Conservation (phyloP, 192 early-diverging fungal species). For the Radiomyces spectabilis region DNA sequence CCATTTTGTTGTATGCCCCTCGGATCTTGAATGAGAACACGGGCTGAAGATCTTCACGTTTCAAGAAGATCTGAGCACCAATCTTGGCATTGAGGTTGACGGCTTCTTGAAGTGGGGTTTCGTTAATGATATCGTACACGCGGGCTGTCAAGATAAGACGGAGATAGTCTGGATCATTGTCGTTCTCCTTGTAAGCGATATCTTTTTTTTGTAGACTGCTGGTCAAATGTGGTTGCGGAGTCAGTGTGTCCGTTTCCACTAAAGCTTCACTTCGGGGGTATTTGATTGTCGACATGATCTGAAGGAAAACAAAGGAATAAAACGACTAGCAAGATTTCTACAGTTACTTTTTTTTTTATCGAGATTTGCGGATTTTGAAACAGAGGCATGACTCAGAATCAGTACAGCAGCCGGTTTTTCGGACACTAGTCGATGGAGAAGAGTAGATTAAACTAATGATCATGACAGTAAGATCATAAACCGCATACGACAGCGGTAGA, state of each 20-base stretch:
- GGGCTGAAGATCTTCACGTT: slow-evolving; percentile 95
- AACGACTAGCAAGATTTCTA: too few relatives aligned
- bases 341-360: too few relatives aligned
- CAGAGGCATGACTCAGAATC: too few relatives aligned
- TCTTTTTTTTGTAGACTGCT: neutral
- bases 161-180: slow-evolving; percentile 89
- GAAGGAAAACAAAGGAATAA: neutral
- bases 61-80: slow-evolving; percentile 69
- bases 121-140: slow-evolving; percentile 90
- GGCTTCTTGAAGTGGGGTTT: slow-evolving; percentile 85
- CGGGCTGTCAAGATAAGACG: slow-evolving; percentile 87
- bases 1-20: slow-evolving; percentile 93
- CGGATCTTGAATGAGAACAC: slow-evolving; percentile 98
- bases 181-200: neutral
- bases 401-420: too few relatives aligned
- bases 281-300: neutral
- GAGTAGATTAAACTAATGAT: too few relatives aligned
- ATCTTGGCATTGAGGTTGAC: slow-evolving; percentile 70
- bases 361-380: too few relatives aligned
- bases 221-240: neutral
- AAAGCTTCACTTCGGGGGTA: neutral
- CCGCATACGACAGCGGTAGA: too few relatives aligned
- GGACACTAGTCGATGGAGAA: too few relatives aligned
- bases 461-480: too few relatives aligned
- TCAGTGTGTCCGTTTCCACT: neutral